Evolutionary conservation across 2,329 filamentous ascomycete species (phyloP), one percentile per base, ranked within the genome.

Genomic region (Huntiella savannae): DNA sequence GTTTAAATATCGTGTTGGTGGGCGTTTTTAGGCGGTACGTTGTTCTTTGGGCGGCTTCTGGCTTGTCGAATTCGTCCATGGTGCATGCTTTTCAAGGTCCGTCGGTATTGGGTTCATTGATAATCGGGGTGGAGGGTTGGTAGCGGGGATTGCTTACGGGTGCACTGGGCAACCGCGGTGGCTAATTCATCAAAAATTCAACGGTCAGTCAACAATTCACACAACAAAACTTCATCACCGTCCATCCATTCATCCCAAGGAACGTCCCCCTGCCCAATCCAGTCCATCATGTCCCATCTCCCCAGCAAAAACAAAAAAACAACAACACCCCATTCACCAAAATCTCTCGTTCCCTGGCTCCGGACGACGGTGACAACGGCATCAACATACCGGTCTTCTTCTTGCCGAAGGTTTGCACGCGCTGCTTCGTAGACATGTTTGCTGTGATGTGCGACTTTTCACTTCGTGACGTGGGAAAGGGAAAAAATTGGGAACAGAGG

Each of bases 351-450:
- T 28, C 22, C 22, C 22, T 10, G 22, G 22, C 22, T 7, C 22
- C 22, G 32, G 5, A 43, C 32, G 32, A 16, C 28, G 32, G 17
- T 16, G 33, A 39, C 43, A 22, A 43, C 13, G 32, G 19, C 13
- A 48, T 19, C 36, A 33, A 39, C 49, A 50, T 50, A 49, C 50
- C 85, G 64, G 78, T 86, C 77, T 83, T 85, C 77, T 87, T 87
- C 81, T 95, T 95, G 80, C 87, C 87, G 82, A 96, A 95, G 82
- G 86, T 94, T 78, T 94, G 86, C 62, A 86, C 82, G 69, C 77
- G 82, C 71, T 82, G 79, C 60, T 74, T 71, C 61, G 78, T 71
- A 68, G 82, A 79, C 78, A 85, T 84, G 68, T 63, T 82, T 71
- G 65, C 63, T 62, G 60, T 47, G 45, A 50, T 50, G 48, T 47